Evolutionary conservation across 257 asterid genomes (phyloP), one percentile per base, ranked within the genome.

Genomic region (Ilex asprella): DNA sequence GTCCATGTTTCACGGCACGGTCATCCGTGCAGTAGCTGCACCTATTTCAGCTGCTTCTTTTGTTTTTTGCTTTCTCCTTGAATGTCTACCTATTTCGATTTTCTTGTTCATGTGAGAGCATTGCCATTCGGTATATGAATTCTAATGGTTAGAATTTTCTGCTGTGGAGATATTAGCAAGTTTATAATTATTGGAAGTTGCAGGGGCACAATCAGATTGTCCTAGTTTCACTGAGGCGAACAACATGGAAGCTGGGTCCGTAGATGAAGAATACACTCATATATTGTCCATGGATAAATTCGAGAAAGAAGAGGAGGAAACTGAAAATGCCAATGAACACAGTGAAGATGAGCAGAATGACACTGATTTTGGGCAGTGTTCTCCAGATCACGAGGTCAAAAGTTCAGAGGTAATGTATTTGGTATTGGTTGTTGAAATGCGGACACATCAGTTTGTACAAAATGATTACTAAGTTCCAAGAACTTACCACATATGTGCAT

Each of bases 241-340:
- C 61, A 73, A 56, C 61, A 56, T 58, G 47, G 67, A 57, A 70
- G 76, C 61, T 67, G 67, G 66, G 65, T 64, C 13, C 52, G 82
- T 85, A 57, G 96, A 88, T 67, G 86, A 88, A 49, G 95, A 88
- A 69, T 84, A 69, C 71, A 63, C 43, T 57, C 89, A 77, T 31
- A 81, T 91, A 62, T 64, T 78, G 16, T 55, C 86, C 59, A 76
- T 91, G 16, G 84, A 72, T 67, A 86, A 85, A 72, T 89, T 89
- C 54, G 97, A 92, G 75, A 86, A 69, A 64, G 95, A 89, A 69
- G 99, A 91, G 79, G 96, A 86, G 72, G 94, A 79, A 75, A 88
- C 87, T 74, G 93, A 77, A 74, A 63, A 75, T 14, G 80, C 74
- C 41, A 29, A 46, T 55, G 77, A 67, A 49, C 57, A 60, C 68